Base-by-base conservation (phyloP, 495 filamentous ascomycete species). In the Hamigera avellanea region DNA sequence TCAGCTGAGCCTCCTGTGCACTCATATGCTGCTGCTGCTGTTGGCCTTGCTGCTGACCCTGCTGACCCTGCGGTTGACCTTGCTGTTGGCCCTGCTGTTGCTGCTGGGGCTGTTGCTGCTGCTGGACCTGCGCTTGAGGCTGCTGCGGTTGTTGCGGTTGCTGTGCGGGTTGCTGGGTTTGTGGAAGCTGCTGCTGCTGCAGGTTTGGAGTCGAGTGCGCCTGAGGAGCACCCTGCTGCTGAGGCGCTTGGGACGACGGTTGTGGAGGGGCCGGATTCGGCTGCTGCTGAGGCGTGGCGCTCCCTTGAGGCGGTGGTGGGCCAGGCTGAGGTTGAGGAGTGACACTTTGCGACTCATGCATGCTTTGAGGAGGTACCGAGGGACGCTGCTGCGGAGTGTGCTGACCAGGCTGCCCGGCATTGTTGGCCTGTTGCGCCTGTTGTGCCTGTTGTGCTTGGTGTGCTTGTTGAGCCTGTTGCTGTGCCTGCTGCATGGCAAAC, bases 321-420 rank as follows among this genome's bases (percentile, higher is more conserved):
- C 54, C 57, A 56, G 72, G 73, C 41, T 77, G 74, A 14, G 72
- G 70, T 37, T 75, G 72, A 2, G 64, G 66, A n/a, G 72, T 69
- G 5, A 52, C 58, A 35, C 51, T 65, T 35, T 67, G 66, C 13
- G 56, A 45, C 35, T 69, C 62, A 31, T 67, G 64, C 39, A 69
- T 56, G 41, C 46, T 65, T 29, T 65, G 63, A 31, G 62, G 54
- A 34, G 67, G 66, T 23, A 56, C 50, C 5, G 61, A 64, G 17
- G 64, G 53, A 16, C 62, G 60, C 25, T 53, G 54, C 28, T 70
- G 65, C n/a, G 64, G 64, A 7, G 64, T 67, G 26, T 66, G 62
- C 37, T 66, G 64, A 14, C 64, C 64, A 3, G 53, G 59, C 35
- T 65, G 63, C 8, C 37, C 45, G 13, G 37, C 36, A 33, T 55